Percentiles rank a stretch among this genome's conserved stretches.
Evolutionary conservation across 371 early-diverging fungal species (phyloP).

Genomic region (Choanephora cucurbitarum): DNA sequence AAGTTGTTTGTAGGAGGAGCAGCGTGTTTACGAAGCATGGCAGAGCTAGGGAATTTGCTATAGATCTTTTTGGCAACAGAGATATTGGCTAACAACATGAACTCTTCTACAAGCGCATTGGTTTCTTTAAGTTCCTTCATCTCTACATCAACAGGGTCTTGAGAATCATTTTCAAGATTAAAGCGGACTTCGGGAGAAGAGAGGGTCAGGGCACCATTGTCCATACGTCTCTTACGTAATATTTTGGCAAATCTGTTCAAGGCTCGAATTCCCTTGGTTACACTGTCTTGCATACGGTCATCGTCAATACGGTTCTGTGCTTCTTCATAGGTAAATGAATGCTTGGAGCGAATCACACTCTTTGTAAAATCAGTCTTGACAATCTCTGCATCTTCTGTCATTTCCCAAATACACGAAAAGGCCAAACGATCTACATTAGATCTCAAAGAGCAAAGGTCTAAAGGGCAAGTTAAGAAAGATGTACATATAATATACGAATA

Average conservation of each 20-base stretch:
- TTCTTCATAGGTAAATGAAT: constrained; percentile 97
- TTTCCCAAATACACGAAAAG: constrained; percentile 86
- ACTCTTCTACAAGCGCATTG: constrained; percentile 98
- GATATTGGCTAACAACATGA: constrained; percentile 99
- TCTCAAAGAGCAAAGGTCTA: constrained; percentile 88
- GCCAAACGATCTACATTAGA: constrained; percentile 91
- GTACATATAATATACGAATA: too few relatives aligned
- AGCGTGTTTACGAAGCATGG: constrained; percentile 89
- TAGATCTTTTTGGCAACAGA: constrained; percentile 94
- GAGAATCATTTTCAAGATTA: constrained; percentile 83
- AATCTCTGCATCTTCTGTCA: constrained; percentile 78
- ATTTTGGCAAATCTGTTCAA: constrained; percentile 90
- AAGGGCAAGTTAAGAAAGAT: not conserved
- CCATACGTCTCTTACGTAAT: constrained; percentile 75
- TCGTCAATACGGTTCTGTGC: constrained; percentile 96
- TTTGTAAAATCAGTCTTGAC: constrained; percentile 76
- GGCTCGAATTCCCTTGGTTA: constrained; percentile 81
- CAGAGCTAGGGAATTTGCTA: constrained; percentile 86
- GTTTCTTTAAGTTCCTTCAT: constrained; percentile 93
- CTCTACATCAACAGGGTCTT: constrained; percentile 87
- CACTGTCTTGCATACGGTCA: constrained; percentile 74
- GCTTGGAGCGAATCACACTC: constrained; percentile 92
- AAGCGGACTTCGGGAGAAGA: constrained; percentile 90
- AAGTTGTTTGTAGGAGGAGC: constrained; percentile 80
- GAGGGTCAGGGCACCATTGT: constrained; percentile 81